A percentile compares a stretch with the other conserved stretches of the same genome.
phyloP scores from a whole-genome alignment of 805 yeast species.

The Candida oleophila region DNA sequence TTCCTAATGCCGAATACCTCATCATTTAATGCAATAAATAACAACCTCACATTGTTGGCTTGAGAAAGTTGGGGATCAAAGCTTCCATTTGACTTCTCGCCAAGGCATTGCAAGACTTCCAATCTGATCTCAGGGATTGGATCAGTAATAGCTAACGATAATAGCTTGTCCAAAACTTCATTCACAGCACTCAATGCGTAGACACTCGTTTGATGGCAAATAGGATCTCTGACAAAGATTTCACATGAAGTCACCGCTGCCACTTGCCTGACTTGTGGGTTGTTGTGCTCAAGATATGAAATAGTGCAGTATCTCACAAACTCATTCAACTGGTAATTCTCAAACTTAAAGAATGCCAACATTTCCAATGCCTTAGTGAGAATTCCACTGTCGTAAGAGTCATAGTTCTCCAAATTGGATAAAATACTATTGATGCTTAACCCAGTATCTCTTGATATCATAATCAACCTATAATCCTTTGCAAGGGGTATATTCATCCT shows the following conservation, averaged over 20 bases:
- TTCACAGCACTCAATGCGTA: conserved; percentile 80
- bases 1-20: conserved; percentile 82
- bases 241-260: conserved; percentile 84
- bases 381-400: conserved; percentile 41
- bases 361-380: conserved; percentile 78
- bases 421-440: conserved; percentile 33
- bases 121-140: conserved; percentile 82
- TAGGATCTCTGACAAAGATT: conserved; percentile 74
- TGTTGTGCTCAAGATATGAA: conserved; percentile 79
- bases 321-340: conserved; percentile 75
- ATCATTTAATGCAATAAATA: conserved; percentile 89
- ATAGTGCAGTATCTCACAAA: conserved; percentile 83
- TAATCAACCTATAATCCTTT: conserved; percentile 70
- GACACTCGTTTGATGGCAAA: conserved; percentile 79
- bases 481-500: conserved; percentile 67
- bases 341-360: conserved; percentile 72
- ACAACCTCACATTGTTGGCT: conserved; percentile 80
- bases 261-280: conserved; percentile 73
- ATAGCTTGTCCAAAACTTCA: conserved; percentile 76
- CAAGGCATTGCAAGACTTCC: conserved; percentile 69
- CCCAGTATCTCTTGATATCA: conserved; percentile 69
- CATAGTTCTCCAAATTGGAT: conserved; percentile 29
- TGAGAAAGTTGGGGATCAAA: conserved; percentile 94
- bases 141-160: conserved; percentile 85
- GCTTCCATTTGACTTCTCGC: conserved; percentile 45